Evolutionary conservation across 257 asterid genomes (phyloP).

Genomic region (Solanum rostratum): DNA sequence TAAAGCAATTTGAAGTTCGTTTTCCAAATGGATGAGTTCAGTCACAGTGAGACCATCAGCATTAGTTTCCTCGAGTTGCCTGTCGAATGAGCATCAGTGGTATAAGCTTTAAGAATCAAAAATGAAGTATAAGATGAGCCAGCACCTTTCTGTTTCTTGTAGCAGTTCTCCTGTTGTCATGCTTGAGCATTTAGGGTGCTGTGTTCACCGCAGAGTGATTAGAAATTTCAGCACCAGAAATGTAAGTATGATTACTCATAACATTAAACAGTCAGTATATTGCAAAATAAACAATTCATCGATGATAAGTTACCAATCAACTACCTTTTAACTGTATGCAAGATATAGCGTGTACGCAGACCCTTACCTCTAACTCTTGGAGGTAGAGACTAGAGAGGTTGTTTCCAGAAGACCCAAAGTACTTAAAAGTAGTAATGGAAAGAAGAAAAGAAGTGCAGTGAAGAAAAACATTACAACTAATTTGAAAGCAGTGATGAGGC

Average conservation of each 20-base stretch:
- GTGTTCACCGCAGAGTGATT: not conserved
- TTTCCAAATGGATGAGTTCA: not conserved
- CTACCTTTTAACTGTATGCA: no score
- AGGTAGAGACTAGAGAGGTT: no score
- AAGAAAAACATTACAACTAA: no score
- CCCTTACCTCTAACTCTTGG: no score
- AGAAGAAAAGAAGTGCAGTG: no score
- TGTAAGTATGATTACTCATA: not conserved
- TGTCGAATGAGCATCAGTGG: not conserved
- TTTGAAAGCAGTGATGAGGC: no score
- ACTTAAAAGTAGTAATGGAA: no score
- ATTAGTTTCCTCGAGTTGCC: not conserved
- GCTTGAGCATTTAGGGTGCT: not conserved
- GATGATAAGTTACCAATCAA: not conserved
- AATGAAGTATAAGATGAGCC: not conserved
- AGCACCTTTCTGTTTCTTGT: not conserved
- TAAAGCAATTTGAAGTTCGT: not conserved
- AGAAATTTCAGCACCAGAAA: not conserved
- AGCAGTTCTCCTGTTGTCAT: not conserved
- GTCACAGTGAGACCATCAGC: not conserved
- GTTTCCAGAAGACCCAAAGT: no score
- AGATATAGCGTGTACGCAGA: no score
- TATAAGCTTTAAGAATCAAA: not conserved
- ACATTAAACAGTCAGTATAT: not conserved
- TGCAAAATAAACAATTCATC: not conserved